Evolutionary conservation across 208 protist species (phyloP).

Genomic region (Acanthamoeba polyphaga): DNA sequence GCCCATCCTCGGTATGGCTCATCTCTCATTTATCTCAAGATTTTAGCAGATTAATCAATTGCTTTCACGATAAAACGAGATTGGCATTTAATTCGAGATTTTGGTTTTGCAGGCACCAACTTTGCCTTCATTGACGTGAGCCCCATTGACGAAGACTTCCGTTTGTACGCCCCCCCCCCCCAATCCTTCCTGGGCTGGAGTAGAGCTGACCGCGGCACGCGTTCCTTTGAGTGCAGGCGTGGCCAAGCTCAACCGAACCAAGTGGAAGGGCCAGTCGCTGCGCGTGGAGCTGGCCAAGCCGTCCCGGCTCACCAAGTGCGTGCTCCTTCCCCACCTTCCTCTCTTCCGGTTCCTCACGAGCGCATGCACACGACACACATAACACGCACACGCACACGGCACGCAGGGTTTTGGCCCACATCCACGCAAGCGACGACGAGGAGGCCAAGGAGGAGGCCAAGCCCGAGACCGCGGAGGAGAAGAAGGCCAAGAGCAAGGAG

Average conservation of each 20-base stretch:
- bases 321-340: background rate
- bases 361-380: background rate
- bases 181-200: background rate
- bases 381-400: too few species aligned
- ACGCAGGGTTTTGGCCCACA: background rate
- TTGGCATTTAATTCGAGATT: background rate
- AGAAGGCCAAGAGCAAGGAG: background rate
- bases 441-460: background rate
- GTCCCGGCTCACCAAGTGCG: background rate
- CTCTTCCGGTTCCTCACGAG: background rate
- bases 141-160: background rate
- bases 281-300: conserved; percentile 18
- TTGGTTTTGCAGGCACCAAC: background rate
- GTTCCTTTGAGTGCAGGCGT: background rate
- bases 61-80: background rate
- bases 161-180: background rate
- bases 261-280: conserved; percentile 3
- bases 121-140: conserved; percentile 24
- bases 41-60: background rate
- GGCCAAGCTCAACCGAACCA: conserved; percentile 1
- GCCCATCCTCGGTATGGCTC: background rate
- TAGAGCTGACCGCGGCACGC: background rate
- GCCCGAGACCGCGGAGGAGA: background rate
- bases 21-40: background rate
- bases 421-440: background rate